phyloP scores from a whole-genome alignment of 2,329 filamentous ascomycete species.

The Venturia pyrina region DNA sequence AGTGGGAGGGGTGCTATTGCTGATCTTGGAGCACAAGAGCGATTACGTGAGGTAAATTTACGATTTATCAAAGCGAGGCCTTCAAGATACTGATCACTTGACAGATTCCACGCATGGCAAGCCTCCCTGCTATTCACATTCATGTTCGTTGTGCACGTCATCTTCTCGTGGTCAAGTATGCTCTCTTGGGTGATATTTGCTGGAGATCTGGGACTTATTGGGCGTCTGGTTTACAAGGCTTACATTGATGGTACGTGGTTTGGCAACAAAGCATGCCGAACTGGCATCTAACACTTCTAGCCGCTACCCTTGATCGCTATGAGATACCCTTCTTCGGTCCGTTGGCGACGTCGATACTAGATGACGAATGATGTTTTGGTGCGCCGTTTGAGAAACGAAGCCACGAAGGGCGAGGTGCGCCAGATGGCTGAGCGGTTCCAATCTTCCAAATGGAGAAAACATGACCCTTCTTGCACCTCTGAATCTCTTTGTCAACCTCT shows the following conservation, averaged over 20 bases:
- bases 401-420: neutral
- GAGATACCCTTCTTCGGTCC: slow-evolving; percentile 81
- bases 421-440: neutral
- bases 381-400: neutral
- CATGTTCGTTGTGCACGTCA: slow-evolving; percentile 63
- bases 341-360: slow-evolving; percentile 79
- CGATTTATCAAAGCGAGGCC: neutral
- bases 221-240: slow-evolving; percentile 64
- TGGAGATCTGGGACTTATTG: slow-evolving; percentile 66
- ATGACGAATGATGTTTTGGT: slow-evolving; percentile 55
- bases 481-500: no score
- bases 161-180: slow-evolving; percentile 76
- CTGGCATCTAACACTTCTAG: slow-evolving; percentile 26
- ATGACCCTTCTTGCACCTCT: neutral
- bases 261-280: slow-evolving; percentile 15
- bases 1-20: slow-evolving; percentile 69
- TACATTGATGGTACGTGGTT: slow-evolving; percentile 64
- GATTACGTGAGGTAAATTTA: slow-evolving; percentile 80
- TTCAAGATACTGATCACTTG: neutral
- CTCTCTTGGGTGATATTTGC: slow-evolving; percentile 77
- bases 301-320: slow-evolving; percentile 56
- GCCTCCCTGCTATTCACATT: slow-evolving; percentile 72
- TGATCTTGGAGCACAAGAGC: slow-evolving; percentile 86
- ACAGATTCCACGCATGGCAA: slow-evolving; percentile 94
- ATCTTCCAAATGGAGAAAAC: neutral